phyloP scores from a whole-genome alignment of 371 early-diverging fungal species.

The Thermomucor indicae-seudaticae region DNA sequence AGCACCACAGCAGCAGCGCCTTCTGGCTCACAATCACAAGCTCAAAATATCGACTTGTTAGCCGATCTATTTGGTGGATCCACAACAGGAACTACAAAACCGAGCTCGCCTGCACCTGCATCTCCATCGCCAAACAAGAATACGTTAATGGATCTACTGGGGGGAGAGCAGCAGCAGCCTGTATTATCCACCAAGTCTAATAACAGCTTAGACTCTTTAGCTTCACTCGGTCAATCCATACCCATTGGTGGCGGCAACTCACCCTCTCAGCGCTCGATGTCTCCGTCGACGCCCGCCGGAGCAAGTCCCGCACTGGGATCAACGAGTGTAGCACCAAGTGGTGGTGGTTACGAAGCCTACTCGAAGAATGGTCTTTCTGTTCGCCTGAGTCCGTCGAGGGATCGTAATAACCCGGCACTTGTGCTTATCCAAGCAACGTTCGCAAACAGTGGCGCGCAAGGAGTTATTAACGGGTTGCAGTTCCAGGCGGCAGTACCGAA shows the following conservation, averaged over 20 bases:
- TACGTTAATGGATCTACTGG: slow-evolving; percentile 37
- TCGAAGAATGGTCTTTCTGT: slow-evolving; percentile 73
- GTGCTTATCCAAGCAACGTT: slow-evolving; percentile 71
- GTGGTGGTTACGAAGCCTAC: slow-evolving; percentile 65
- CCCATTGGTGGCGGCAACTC: neutral
- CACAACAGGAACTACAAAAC: slow-evolving; percentile 5
- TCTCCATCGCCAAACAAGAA: slow-evolving; percentile 19
- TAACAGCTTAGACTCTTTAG: slow-evolving; percentile 10
- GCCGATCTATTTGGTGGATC: slow-evolving; percentile 76
- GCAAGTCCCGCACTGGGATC: slow-evolving; percentile 16
- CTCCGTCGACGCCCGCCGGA: slow-evolving; percentile 6
- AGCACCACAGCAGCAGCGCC: slow-evolving; percentile 20
- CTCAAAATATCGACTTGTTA: slow-evolving; percentile 64
- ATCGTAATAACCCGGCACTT: slow-evolving; percentile 50
- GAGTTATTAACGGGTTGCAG: slow-evolving; percentile 56
- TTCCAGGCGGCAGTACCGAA: slow-evolving; percentile 95
- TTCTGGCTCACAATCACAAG: slow-evolving; percentile 23
- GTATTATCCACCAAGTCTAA: slow-evolving; percentile 1
- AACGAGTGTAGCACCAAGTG: slow-evolving; percentile 4
- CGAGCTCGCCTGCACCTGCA: slow-evolving; percentile 24
- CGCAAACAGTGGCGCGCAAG: slow-evolving; percentile 52
- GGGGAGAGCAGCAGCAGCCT: slow-evolving; percentile 5
- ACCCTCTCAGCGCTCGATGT: slow-evolving; percentile 7
- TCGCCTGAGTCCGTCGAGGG: slow-evolving; percentile 63
- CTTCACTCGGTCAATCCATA: slow-evolving; percentile 7